Conservation (phyloP, 495 filamentous ascomycete genomes). For the Articulospora tetracladia region DNA sequence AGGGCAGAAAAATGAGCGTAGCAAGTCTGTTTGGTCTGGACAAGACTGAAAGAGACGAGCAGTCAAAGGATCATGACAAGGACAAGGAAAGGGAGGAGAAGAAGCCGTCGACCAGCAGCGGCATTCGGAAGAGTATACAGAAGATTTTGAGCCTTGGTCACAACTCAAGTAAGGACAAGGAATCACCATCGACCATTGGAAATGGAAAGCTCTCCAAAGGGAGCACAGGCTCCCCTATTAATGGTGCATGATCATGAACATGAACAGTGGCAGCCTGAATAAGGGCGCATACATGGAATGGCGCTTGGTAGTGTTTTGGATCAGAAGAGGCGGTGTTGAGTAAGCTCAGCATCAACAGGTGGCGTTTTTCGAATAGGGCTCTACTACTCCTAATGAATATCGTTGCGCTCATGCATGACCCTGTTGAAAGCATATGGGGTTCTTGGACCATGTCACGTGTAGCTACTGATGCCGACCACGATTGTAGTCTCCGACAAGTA, state of each 20-base stretch:
- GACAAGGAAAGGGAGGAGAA: conserved; percentile 7
- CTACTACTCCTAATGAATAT: not conserved
- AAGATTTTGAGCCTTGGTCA: conserved; percentile 22
- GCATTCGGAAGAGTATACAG: conserved; percentile 17
- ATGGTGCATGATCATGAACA: not conserved
- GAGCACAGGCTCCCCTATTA: not conserved
- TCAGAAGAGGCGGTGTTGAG: conserved; percentile 12
- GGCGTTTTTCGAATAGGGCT: not conserved
- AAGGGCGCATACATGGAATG: not conserved
- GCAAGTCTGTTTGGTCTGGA: conserved; percentile 22
- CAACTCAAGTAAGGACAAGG: not conserved
- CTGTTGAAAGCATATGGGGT: not conserved
- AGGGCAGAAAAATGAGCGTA: conserved; percentile 30
- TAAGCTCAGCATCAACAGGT: conserved; percentile 16
- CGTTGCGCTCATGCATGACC: not conserved
- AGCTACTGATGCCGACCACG: no score
- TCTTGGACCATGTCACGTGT: no score
- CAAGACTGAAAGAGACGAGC: conserved; percentile 8
- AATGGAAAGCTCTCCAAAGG: not conserved
- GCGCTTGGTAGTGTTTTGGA: conserved; percentile 7
- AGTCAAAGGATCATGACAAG: not conserved
- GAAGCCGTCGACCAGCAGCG: conserved; percentile 8
- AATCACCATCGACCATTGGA: not conserved
- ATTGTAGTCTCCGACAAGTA: no score
- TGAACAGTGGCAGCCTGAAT: not conserved